Evolutionary conservation across 2,329 filamentous ascomycete species (phyloP), one percentile per base, ranked within the genome.

Genomic region (Aspergillus thermomutatus): DNA sequence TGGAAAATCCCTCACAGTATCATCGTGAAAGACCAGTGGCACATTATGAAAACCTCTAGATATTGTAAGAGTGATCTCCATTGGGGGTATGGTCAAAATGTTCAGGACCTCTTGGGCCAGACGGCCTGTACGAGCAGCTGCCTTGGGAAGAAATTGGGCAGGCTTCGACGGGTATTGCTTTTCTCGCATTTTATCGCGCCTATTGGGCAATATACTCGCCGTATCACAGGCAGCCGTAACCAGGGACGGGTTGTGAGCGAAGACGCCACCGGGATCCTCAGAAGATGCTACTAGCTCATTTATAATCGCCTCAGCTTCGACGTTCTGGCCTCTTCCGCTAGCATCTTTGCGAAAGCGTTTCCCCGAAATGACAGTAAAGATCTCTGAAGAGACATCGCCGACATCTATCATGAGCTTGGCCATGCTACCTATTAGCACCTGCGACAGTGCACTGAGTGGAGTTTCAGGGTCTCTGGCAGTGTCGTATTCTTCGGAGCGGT

Each of bases 21-120:
- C 86, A 66, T 96, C 92, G 43, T 92, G 89, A 69, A 96, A 96
- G 1, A 96, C 78, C 63, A 85, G 87, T 0, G 92, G 92, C 6
- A 90, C 88, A 65, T 96, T 96, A 69, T 93, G 88, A 70, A 96
- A 95, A 0, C 92, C 92, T 71, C 88, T 89, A 0, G 92, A 89
- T 40, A 96, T 75, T 0, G 89, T 89, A 45, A 96, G 76, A 43
- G 90, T 90, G 60, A 96, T 88, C 69, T 96, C 91, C 82, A 94
- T 88, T 0, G 92, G 92, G 1, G 88, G 87, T 64, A 89, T 90
- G 57, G 93, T 79, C 5, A 90, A 84, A 17, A 89, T 86, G 9
- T 83, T 82, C 4, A 92, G 84, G 10, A 1, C 28, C 11, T 3
- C 28, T 10, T 31, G 28, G 10, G 28, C 28, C 9, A 31, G 28